Evolutionary conservation across 73 alveolate genomes (phyloP).

Genomic region (Tetrahymena borealis): DNA sequence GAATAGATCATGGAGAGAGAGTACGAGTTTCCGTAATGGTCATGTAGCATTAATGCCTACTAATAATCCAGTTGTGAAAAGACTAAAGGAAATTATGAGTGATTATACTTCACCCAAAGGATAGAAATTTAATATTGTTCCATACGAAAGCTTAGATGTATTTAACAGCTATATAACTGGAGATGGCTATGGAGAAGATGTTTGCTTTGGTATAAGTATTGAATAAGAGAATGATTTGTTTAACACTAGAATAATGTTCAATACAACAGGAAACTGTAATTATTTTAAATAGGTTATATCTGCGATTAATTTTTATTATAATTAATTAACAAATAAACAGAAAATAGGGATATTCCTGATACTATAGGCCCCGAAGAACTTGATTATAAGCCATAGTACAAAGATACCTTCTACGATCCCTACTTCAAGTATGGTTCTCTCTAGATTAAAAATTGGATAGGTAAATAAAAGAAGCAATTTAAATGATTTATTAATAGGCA

Average conservation of each 20-base stretch:
- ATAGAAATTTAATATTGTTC: background rate
- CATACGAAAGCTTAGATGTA: background rate
- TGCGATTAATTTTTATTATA: background rate
- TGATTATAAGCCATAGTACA: background rate
- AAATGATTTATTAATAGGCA: background rate
- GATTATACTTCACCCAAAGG: background rate
- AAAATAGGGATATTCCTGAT: background rate
- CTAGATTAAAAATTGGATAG: background rate
- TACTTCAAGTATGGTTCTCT: background rate
- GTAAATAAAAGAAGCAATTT: background rate
- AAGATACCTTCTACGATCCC: background rate
- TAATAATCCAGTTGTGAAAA: background rate
- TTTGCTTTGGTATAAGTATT: background rate
- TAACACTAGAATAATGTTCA: constrained; percentile 2
- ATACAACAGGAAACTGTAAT: background rate
- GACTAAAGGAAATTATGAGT: background rate
- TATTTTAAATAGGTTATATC: background rate
- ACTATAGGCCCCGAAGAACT: background rate
- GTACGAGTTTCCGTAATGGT: constrained; percentile 7
- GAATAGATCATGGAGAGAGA: background rate
- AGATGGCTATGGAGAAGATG: background rate
- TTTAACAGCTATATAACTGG: background rate
- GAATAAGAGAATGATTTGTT: background rate
- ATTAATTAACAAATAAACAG: background rate
- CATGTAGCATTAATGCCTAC: constrained; percentile 10